These are phyloP conservation scores for Oemleria cerasiformis DNA, from an alignment of 306 rosid genomes.

Conservation along the genomic window DNA sequence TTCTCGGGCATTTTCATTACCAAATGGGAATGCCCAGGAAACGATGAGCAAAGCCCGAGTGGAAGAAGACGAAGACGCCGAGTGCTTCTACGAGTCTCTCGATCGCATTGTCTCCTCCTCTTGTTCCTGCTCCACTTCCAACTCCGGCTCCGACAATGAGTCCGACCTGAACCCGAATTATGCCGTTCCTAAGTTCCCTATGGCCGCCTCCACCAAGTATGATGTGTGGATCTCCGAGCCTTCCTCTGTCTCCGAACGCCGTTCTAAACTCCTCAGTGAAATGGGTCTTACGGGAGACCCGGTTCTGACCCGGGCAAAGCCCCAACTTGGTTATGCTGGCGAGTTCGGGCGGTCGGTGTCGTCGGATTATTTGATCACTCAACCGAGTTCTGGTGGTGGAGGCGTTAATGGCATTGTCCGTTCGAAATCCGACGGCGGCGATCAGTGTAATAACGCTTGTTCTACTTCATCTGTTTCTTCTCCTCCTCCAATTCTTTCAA, in stretches of 20 bases:
- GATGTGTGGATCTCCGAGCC: constrained; percentile 96
- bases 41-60: constrained; percentile 66
- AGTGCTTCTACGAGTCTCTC: constrained; percentile 82
- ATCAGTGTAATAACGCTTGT: constrained; percentile 29
- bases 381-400: constrained; percentile 21
- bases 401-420: constrained; percentile 33
- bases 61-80: constrained; percentile 48
- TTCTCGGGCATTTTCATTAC: constrained; percentile 52
- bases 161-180: constrained; percentile 18
- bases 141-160: constrained; percentile 45
- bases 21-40: constrained; percentile 78
- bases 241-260: constrained; percentile 85
- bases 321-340: constrained; percentile 20
- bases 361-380: constrained; percentile 42
- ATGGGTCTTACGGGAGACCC: constrained; percentile 72
- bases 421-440: constrained; percentile 57
- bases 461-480: constrained; percentile 26
- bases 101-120: constrained; percentile 85
- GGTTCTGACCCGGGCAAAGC: constrained; percentile 44
- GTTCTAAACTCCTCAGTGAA: constrained; percentile 61
- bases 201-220: constrained; percentile 50
- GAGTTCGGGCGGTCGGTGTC: constrained; percentile 50
- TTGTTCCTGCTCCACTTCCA: constrained; percentile 83
- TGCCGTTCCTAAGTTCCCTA: constrained; percentile 56
- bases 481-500: constrained; percentile 37